phyloP scores from a whole-genome alignment of 306 rosid genomes.

The Gynostemma pentaphyllum region DNA sequence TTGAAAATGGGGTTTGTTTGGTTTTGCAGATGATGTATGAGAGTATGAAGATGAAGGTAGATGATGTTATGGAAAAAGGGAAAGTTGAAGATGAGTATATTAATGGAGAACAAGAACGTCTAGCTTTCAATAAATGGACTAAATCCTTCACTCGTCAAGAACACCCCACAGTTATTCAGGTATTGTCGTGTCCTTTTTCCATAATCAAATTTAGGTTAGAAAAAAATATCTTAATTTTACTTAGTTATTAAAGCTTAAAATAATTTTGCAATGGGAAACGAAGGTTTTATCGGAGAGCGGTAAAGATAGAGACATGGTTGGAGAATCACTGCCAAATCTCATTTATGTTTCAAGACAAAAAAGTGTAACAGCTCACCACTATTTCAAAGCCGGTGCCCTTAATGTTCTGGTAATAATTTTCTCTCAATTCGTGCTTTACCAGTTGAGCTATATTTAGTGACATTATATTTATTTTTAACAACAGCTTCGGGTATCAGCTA shows the following conservation, averaged over 20 bases:
- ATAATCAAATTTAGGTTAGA: no score
- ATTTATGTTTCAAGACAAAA: conserved; percentile 36
- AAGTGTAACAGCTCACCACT: conserved; percentile 16
- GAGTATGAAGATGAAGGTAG: conserved; percentile 22
- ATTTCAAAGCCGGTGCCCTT: conserved; percentile 47
- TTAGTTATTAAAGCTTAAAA: no score
- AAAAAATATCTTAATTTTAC: no score
- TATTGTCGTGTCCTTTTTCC: no score
- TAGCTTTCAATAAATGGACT: conserved; percentile 15
- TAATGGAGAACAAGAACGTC: conserved; percentile 5
- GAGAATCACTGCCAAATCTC: conserved; percentile 27
- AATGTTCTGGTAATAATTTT: conserved; percentile 22
- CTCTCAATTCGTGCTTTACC: neutral
- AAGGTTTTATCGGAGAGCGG: conserved; percentile 25
- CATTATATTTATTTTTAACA: neutral
- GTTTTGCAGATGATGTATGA: conserved; percentile 20
- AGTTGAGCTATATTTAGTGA: neutral
- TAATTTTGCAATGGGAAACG: neutral
- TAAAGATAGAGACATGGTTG: conserved; percentile 16
- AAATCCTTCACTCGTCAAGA: conserved; percentile 17
- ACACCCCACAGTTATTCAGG: conserved; percentile 31
- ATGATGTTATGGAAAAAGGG: conserved; percentile 23
- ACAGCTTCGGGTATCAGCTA: conserved; percentile 36
- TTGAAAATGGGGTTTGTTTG: no score
- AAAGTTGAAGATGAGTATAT: conserved; percentile 16